Percentiles rank a stretch among this genome's conserved stretches.
phyloP scores from a whole-genome alignment of 2,329 filamentous ascomycete genomes.

The Talaromyces rugulosus region DNA sequence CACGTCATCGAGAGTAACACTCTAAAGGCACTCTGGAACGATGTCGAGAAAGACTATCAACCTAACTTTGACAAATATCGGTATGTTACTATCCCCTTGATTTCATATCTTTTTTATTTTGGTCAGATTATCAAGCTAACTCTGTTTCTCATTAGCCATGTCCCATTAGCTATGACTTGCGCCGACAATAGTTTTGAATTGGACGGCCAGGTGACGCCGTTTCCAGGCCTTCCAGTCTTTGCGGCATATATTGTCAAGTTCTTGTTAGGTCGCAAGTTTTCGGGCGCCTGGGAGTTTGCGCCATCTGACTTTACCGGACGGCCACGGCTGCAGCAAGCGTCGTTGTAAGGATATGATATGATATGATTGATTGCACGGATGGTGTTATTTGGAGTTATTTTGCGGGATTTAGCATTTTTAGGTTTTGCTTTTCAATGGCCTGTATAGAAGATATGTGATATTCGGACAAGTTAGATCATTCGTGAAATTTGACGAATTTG shows the following conservation, averaged over 20 bases:
- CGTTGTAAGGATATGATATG: not conserved
- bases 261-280: not conserved
- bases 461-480: not conserved
- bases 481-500: not conserved
- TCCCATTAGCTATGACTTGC: constrained; percentile 16
- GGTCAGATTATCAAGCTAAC: not conserved
- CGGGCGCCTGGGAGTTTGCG: not conserved
- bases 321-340: not conserved
- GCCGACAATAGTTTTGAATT: constrained; percentile 19
- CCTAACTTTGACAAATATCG: not conserved
- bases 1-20: constrained; percentile 13
- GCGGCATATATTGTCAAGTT: not conserved
- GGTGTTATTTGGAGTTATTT: not conserved
- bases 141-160: constrained; percentile 4
- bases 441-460: not conserved
- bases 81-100: not conserved
- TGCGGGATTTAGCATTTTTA: not conserved
- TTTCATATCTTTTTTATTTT: not conserved
- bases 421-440: not conserved
- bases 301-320: not conserved
- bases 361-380: not conserved
- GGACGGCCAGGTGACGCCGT: constrained; percentile 4
- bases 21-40: constrained; percentile 19
- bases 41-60: constrained; percentile 10
- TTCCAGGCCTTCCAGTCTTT: not conserved